These are phyloP conservation scores for Beauveria rudraprayagi DNA, from an alignment of 2,329 filamentous ascomycete genomes.

Conservation along the genomic window DNA sequence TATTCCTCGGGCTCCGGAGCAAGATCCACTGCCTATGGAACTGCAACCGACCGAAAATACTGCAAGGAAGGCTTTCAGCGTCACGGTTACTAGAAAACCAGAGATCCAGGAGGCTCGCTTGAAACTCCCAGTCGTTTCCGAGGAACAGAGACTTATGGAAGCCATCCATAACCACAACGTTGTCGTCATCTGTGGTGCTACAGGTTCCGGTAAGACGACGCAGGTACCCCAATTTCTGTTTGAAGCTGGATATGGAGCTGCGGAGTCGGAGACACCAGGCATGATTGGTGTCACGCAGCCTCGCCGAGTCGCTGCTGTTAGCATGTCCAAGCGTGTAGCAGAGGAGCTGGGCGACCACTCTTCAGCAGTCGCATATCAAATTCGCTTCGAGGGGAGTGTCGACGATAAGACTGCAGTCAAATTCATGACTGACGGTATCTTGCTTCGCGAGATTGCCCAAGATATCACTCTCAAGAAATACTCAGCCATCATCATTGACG, in stretches of 20 bases:
- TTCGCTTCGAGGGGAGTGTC: constrained; percentile 84
- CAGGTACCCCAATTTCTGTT: constrained; percentile 95
- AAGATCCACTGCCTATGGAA: constrained; percentile 62
- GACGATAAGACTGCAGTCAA: constrained; percentile 81
- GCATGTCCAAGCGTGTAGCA: constrained; percentile 87
- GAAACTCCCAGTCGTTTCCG: constrained; percentile 80
- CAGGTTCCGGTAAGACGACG: constrained; percentile 95
- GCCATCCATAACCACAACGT: constrained; percentile 86
- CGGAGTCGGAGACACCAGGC: constrained; percentile 70
- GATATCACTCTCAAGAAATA: constrained; percentile 87
- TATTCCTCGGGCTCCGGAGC: constrained; percentile 56
- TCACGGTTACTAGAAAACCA: constrained; percentile 59
- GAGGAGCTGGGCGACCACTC: constrained; percentile 74
- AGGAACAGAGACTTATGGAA: constrained; percentile 98
- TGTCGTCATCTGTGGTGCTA: constrained; percentile 88
- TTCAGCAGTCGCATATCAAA: constrained; percentile 81
- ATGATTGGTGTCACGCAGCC: constrained; percentile 96
- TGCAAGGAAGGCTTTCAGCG: constrained; percentile 66
- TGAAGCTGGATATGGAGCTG: constrained; percentile 82
- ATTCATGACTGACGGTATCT: constrained; percentile 97
- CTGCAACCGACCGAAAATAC: constrained; percentile 52
- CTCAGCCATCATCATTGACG: constrained; percentile 88
- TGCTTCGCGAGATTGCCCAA: constrained; percentile 82
- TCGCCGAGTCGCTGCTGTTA: constrained; percentile 87
- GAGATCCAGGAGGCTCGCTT: constrained; percentile 73